These are phyloP conservation scores for Lophiotrema nucula DNA, from an alignment of 495 filamentous ascomycete species.

Conservation along the genomic window DNA sequence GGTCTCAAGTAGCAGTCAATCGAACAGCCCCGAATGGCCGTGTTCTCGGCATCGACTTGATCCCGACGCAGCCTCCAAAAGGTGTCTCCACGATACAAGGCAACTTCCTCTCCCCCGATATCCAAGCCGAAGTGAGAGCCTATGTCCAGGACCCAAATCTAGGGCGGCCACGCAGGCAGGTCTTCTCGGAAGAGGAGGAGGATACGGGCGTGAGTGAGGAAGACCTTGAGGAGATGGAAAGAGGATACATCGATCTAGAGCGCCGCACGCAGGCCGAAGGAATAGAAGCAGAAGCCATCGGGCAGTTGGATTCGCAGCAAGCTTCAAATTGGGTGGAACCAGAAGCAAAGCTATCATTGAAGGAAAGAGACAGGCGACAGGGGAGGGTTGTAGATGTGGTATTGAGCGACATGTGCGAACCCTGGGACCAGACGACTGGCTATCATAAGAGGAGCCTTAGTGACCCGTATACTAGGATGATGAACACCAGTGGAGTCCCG, in stretches of 20 bases:
- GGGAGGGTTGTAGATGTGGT: slow-evolving; percentile 82
- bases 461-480: slow-evolving; percentile 95
- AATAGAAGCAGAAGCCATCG: slow-evolving; percentile 24
- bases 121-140: slow-evolving; percentile 71
- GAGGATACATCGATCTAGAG: slow-evolving; percentile 42
- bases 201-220: slow-evolving; percentile 30
- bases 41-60: slow-evolving; percentile 87
- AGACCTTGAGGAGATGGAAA: slow-evolving; percentile 41
- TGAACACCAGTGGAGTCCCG: slow-evolving; percentile 88
- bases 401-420: slow-evolving; percentile 96
- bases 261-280: slow-evolving; percentile 32
- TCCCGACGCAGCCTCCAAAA: slow-evolving; percentile 83
- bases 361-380: slow-evolving; percentile 37
- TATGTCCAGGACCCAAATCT: slow-evolving; percentile 67
- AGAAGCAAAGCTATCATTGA: slow-evolving; percentile 19
- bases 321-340: slow-evolving; percentile 26
- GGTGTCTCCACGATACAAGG: slow-evolving; percentile 93
- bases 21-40: slow-evolving; percentile 71
- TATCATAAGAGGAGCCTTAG: slow-evolving; percentile 83
- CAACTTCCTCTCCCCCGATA: slow-evolving; percentile 70
- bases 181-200: slow-evolving; percentile 2
- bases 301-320: slow-evolving; percentile 23
- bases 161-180: slow-evolving; percentile 49
- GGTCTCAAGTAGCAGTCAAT: slow-evolving; percentile 91
- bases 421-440: slow-evolving; percentile 78